These are phyloP conservation scores for Albizia julibrissin DNA, from an alignment of 306 rosid species.

Conservation along the genomic window DNA sequence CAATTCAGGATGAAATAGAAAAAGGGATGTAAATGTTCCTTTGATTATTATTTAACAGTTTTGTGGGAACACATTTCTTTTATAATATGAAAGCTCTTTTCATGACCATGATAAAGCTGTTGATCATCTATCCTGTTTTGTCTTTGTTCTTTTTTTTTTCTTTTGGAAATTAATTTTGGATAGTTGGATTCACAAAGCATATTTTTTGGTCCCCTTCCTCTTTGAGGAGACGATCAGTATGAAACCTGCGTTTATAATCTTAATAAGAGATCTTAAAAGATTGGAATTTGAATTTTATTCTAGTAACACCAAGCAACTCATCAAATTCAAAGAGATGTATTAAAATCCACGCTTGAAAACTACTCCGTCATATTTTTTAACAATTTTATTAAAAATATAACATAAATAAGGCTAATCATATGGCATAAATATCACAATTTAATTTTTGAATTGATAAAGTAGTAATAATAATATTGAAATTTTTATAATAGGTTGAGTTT, in stretches of 20 bases:
- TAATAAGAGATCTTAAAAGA: background rate
- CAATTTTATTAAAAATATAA: background rate
- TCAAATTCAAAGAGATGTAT: background rate
- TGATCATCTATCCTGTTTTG: conserved; percentile 28
- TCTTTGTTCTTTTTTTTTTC: background rate
- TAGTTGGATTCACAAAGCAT: background rate
- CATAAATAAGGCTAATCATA: background rate
- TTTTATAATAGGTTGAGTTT: background rate
- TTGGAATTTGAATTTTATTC: background rate
- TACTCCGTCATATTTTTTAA: background rate
- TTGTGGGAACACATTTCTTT: background rate
- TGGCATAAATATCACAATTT: background rate
- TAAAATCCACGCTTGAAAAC: background rate
- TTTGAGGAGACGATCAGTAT: background rate
- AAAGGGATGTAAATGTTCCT: conserved; percentile 17
- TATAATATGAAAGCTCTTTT: conserved; percentile 30
- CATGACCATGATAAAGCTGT: conserved; percentile 40
- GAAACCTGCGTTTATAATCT: background rate
- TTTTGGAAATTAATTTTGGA: background rate
- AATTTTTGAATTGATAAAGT: background rate
- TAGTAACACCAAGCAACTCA: background rate
- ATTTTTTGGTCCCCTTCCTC: background rate
- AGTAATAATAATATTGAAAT: background rate
- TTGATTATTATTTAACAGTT: conserved; percentile 12
- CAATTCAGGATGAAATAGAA: conserved; percentile 17